Evolutionary conservation across 23 red algal genomes (phyloP).

Genomic region (Gracilaria vermiculophylla): DNA sequence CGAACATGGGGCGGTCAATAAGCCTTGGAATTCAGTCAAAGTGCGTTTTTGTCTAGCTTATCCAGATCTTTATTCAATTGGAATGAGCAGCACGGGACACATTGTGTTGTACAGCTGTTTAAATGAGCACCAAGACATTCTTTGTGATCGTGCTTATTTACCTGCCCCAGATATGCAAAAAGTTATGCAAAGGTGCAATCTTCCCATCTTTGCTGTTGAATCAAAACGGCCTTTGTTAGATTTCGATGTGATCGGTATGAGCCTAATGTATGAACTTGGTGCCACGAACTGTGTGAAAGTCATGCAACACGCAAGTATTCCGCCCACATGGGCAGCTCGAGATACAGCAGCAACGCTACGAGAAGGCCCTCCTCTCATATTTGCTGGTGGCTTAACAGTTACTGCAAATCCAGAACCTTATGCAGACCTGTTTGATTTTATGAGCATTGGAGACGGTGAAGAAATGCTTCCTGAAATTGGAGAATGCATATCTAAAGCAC

Average conservation of each 20-base stretch:
- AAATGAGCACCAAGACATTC: constrained; percentile 66
- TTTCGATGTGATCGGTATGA: constrained; percentile 69
- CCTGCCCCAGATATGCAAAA: constrained; percentile 70
- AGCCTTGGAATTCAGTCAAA: constrained; percentile 52
- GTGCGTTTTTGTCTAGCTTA: constrained; percentile 75
- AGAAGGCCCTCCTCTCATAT: constrained; percentile 64
- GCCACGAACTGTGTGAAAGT: constrained; percentile 78
- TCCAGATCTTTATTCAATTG: constrained; percentile 76
- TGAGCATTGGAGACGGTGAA: constrained; percentile 79
- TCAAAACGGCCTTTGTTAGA: constrained; percentile 57
- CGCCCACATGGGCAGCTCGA: constrained; percentile 47
- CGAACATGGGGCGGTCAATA: constrained; percentile 58
- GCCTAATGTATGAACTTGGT: constrained; percentile 77
- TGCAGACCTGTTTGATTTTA: constrained; percentile 72
- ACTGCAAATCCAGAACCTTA: constrained; percentile 82
- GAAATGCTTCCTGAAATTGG: constrained; percentile 76
- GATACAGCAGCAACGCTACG: constrained; percentile 44
- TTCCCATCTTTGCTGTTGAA: constrained; percentile 73
- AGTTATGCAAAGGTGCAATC: constrained; percentile 21
- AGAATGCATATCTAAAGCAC: constrained; percentile 1
- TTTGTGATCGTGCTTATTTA: constrained; percentile 72
- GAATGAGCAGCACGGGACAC: constrained; percentile 78
- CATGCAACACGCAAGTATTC: constrained; percentile 52
- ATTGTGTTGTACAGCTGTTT: constrained; percentile 74
- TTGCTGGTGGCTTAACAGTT: constrained; percentile 66